Evolutionary conservation across 176 grass and related monocot genomes (phyloP).

Genomic region (Triticum dicoccoides): DNA sequence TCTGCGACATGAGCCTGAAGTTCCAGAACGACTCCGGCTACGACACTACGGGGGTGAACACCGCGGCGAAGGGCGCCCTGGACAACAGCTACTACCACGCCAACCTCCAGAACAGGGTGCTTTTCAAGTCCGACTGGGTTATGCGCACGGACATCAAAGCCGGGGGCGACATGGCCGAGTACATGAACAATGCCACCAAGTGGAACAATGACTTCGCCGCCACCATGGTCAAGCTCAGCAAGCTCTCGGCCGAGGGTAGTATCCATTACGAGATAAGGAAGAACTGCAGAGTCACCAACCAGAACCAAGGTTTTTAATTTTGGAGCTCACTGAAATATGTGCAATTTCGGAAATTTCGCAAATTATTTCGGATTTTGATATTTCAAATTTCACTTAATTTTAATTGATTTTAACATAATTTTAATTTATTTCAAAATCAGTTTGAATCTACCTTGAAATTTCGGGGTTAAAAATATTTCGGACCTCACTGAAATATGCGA

Average conservation of each 20-base stretch:
- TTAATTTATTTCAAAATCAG: too few species aligned
- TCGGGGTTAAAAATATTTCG: too few species aligned
- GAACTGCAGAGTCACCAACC: constrained; percentile 13
- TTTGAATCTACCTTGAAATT: too few species aligned
- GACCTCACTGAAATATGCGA: too few species aligned
- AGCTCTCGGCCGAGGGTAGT: not conserved
- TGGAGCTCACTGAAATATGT: too few species aligned
- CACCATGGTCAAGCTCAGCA: constrained; percentile 37
- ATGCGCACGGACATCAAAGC: not conserved
- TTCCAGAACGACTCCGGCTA: not conserved
- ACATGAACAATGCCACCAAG: not conserved
- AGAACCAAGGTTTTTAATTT: too few species aligned
- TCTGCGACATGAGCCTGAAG: not conserved
- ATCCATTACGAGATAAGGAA: not conserved
- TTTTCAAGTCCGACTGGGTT: constrained; percentile 27
- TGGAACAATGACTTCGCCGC: constrained; percentile 11
- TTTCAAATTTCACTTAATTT: too few species aligned
- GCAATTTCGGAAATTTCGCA: too few species aligned
- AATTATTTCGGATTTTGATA: too few species aligned
- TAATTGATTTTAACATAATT: too few species aligned
- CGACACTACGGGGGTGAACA: not conserved
- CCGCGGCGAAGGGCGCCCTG: not conserved
- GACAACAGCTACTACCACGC: constrained; percentile 20
- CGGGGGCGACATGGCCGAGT: not conserved
- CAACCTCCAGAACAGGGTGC: constrained; percentile 14